Percentiles rank a stretch among this genome's conserved stretches.
These are phyloP conservation scores for Pseudogymnoascus pannorum DNA, from an alignment of 2,329 filamentous ascomycete genomes.

Conservation along the genomic window DNA sequence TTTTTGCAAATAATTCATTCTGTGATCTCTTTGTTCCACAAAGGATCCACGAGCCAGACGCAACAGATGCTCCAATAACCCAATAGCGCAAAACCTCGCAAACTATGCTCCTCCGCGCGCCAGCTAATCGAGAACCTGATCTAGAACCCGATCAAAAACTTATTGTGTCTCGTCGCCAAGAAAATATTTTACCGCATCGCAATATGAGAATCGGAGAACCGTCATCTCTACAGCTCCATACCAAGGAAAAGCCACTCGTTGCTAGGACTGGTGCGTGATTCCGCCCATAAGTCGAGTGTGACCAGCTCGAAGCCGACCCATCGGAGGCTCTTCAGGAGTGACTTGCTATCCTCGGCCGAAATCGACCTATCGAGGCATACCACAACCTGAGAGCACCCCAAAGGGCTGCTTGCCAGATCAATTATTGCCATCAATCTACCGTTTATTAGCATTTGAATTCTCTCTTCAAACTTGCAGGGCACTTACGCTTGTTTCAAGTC, in stretches of 20 bases:
- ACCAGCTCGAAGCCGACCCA: constrained; percentile 89
- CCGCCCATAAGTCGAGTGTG: constrained; percentile 70
- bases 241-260: constrained; percentile 77
- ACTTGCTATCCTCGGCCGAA: constrained; percentile 52
- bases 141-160: constrained; percentile 2
- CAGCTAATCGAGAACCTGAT: constrained; percentile 4
- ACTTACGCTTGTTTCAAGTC: constrained; percentile 84
- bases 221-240: constrained; percentile 63
- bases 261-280: constrained; percentile 54
- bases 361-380: constrained; percentile 72
- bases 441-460: constrained; percentile 25
- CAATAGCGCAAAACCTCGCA: constrained; percentile 5
- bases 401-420: constrained; percentile 71
- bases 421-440: constrained; percentile 78
- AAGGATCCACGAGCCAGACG: neutral
- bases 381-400: constrained; percentile 70
- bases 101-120: constrained; percentile 5
- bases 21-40: neutral
- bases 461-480: neutral
- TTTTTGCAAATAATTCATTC: neutral
- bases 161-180: constrained; percentile 5
- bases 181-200: neutral
- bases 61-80: constrained; percentile 1
- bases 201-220: neutral
- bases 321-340: constrained; percentile 72